Evolutionary conservation across 176 grass and related monocot species (phyloP).

Genomic region (Carex myosuroides): DNA sequence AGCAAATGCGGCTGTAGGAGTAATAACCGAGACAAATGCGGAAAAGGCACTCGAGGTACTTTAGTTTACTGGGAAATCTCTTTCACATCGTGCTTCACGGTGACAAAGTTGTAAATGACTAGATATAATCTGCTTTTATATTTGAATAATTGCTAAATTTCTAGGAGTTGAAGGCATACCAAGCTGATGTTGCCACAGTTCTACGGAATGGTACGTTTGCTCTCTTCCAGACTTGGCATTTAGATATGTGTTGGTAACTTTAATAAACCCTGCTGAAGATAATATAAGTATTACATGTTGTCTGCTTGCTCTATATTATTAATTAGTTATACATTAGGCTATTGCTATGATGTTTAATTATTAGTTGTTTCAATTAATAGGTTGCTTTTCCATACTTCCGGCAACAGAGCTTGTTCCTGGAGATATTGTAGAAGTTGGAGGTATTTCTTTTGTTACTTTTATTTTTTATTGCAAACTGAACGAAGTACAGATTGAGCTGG

Average conservation of each 20-base stretch:
- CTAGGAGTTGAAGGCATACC: constrained; percentile 91
- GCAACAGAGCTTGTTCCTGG: constrained; percentile 96
- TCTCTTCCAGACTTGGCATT: neutral
- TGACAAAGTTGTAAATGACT: neutral
- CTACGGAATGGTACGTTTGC: constrained; percentile 73
- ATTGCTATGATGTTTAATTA: neutral
- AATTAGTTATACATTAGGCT: neutral
- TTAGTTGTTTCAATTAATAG: constrained; percentile 36
- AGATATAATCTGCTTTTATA: constrained; percentile 17
- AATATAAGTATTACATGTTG: neutral
- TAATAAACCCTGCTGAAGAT: neutral
- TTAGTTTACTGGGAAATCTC: neutral
- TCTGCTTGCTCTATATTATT: neutral
- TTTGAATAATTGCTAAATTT: constrained; percentile 30
- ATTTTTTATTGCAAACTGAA: neutral
- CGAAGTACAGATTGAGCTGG: neutral
- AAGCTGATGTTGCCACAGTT: constrained; percentile 94
- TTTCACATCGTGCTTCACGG: neutral
- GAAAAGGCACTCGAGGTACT: constrained; percentile 95
- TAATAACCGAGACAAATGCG: constrained; percentile 99
- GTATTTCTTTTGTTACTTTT: constrained; percentile 30
- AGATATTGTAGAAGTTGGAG: constrained; percentile 99
- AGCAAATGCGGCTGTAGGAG: constrained; percentile 92
- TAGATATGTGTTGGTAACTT: neutral
- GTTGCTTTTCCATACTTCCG: constrained; percentile 96